These are phyloP conservation scores for Coniferiporia weirii DNA, from an alignment of 1,284 basidiomycete species.

Conservation along the genomic window DNA sequence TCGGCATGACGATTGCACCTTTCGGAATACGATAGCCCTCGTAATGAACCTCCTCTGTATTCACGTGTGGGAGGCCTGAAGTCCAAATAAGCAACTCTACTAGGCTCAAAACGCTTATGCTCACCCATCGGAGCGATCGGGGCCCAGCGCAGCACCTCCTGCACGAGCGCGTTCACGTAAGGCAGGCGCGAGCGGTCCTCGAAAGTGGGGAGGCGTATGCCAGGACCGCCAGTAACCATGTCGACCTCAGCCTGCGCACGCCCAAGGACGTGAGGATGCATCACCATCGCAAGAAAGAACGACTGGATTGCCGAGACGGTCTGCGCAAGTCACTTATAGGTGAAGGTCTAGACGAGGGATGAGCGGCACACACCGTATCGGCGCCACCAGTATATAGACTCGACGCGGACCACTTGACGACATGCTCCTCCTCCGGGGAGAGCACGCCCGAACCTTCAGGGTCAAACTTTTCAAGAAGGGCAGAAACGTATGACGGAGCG, in stretches of 20 bases:
- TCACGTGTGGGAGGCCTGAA: conserved; percentile 4
- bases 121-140: neutral
- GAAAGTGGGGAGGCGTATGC: conserved; percentile 25
- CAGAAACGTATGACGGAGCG: conserved; percentile 10
- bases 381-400: conserved; percentile 15
- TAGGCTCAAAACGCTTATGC: neutral
- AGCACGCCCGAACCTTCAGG: neutral
- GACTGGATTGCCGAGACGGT: conserved; percentile 15
- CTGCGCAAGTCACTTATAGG: neutral
- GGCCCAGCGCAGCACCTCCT: conserved; percentile 23
- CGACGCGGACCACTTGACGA: conserved; percentile 11
- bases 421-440: conserved; percentile 7
- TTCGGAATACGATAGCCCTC: conserved; percentile 4
- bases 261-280: conserved; percentile 8
- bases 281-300: conserved; percentile 18
- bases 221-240: conserved; percentile 19
- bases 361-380: conserved; percentile 9
- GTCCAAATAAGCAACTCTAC: neutral
- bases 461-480: conserved; percentile 13
- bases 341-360: neutral
- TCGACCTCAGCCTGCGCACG: conserved; percentile 26
- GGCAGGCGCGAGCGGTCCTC: conserved; percentile 24
- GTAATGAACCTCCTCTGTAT: conserved; percentile 2
- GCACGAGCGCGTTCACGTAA: conserved; percentile 25
- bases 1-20: conserved; percentile 6